Conservation (phyloP, 1,284 basidiomycete species). For the Puccinia brachypodii region DNA sequence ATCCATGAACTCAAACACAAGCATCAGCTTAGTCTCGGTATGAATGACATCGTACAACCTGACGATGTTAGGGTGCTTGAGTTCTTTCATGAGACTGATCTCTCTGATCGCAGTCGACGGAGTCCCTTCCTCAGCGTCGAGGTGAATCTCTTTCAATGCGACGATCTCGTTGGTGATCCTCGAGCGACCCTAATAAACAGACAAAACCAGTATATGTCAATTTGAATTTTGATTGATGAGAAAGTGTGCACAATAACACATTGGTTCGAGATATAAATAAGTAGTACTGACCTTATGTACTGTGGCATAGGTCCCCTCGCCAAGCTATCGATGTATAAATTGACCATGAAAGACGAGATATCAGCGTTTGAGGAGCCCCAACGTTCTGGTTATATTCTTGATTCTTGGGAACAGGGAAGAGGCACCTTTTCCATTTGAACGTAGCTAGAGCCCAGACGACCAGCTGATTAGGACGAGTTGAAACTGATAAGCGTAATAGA, state of each 20-base stretch:
- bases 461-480: background rate
- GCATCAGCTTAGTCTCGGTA: constrained; percentile 90
- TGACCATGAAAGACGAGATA: background rate
- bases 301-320: constrained; percentile 49
- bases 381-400: background rate
- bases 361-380: too few species aligned
- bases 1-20: constrained; percentile 98
- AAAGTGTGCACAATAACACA: background rate
- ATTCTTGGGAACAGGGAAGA: constrained; percentile 8
- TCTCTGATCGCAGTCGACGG: constrained; percentile 92
- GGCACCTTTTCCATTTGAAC: constrained; percentile 49
- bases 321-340: constrained; percentile 37
- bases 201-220: background rate
- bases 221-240: background rate
- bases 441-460: constrained; percentile 14
- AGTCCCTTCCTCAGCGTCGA: constrained; percentile 92
- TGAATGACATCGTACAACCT: constrained; percentile 93
- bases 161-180: constrained; percentile 85
- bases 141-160: constrained; percentile 88
- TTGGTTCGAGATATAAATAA: background rate
- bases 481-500: background rate
- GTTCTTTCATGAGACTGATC: constrained; percentile 94
- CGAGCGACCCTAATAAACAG: constrained; percentile 53
- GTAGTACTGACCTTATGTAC: constrained; percentile 42
- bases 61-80: constrained; percentile 91